Conservation (phyloP, 495 filamentous ascomycete species). For the Aspergillus sclerotioniger region DNA sequence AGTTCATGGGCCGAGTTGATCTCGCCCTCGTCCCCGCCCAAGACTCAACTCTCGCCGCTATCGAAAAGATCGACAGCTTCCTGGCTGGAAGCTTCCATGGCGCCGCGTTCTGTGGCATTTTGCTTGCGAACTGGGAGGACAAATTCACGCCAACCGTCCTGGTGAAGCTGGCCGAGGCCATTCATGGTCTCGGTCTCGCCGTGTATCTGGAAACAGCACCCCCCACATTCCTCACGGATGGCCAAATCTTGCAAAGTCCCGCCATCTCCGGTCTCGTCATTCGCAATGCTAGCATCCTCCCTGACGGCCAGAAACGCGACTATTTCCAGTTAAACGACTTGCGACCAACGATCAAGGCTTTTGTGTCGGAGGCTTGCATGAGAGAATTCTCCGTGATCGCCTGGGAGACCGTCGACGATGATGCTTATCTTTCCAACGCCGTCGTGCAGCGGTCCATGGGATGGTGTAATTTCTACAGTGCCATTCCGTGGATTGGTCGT, state of each 20-base stretch:
- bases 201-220: constrained; percentile 51
- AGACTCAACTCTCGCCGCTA: constrained; percentile 20
- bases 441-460: constrained; percentile 51
- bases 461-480: constrained; percentile 58
- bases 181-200: constrained; percentile 38
- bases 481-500: constrained; percentile 49
- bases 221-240: constrained; percentile 47
- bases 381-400: constrained; percentile 45
- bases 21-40: constrained; percentile 29
- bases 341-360: constrained; percentile 49
- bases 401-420: constrained; percentile 57
- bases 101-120: constrained; percentile 43
- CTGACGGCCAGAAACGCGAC: constrained; percentile 46
- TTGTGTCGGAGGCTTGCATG: constrained; percentile 52
- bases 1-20: constrained; percentile 44
- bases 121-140: constrained; percentile 51
- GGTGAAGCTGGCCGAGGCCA: constrained; percentile 32
- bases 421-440: constrained; percentile 45
- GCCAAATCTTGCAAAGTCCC: constrained; percentile 32
- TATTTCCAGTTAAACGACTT: constrained; percentile 47
- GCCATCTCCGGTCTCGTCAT: constrained; percentile 47
- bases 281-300: constrained; percentile 49
- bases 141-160: constrained; percentile 32
- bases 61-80: constrained; percentile 35
- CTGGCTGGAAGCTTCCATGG: constrained; percentile 31